Evolutionary conservation across 805 yeast species (phyloP), one percentile per base, ranked within the genome.

Genomic region (Saccharomycopsis amapae): DNA sequence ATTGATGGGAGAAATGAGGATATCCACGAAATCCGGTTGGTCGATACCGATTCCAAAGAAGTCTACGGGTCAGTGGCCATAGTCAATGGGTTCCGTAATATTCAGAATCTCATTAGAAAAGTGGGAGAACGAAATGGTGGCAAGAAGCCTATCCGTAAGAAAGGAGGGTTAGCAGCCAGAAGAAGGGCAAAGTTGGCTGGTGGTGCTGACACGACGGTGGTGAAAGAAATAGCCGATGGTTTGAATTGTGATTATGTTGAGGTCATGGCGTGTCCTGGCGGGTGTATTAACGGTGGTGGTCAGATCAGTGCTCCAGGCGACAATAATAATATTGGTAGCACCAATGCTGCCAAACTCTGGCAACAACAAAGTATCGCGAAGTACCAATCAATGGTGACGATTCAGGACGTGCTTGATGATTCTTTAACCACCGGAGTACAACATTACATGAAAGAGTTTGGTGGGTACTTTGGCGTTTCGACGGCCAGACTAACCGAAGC

Each of bases 241-340:
- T 62, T 75, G 26, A 69, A 66, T 34, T 80, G 85, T 55, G 93
- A 86, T 51, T 85, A 83, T 55, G 85, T 90, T 4, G 98, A 93
- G 57, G 83, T 93, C 38, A 90, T 88, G 96, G 98, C 98, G 1
- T 93, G 98, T 62, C 98, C 98, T 4, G 88, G 86, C 24, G 98
- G 98, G 1, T 93, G 97, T 58, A 85, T 89, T 46, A 93, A 90
- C 58, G 98, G 98, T 9, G 97, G 98, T 19, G 98, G 98, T 0
- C 89, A 88, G 56, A 73, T 87, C 17, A 71, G 76, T 3, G 69
- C 69, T 4, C 76, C 78, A 0, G 52, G 56, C 1, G 71, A 60
- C 3, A 54, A 54, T 0, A 25, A 49, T 4, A 38, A 52, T 25
- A 35, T 15, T 40, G n/a, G 23, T 19, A 6, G 35, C 31, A 18